phyloP scores from a whole-genome alignment of 1,284 basidiomycete species.

The Megacollybia platyphylla region DNA sequence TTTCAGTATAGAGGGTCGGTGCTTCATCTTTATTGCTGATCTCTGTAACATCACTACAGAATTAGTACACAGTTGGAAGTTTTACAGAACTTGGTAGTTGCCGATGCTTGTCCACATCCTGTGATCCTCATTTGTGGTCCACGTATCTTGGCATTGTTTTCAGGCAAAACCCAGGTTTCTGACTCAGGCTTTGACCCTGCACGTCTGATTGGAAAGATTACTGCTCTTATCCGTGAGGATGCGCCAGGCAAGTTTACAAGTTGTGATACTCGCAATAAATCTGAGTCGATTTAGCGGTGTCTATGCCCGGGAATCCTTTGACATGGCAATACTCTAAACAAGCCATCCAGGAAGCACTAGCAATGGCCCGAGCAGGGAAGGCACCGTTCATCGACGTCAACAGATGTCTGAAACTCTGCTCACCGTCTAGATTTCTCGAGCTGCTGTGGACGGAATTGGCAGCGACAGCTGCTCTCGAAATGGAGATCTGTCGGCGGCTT shows the following conservation, averaged over 20 bases:
- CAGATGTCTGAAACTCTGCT: constrained; percentile 40
- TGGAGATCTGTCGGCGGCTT: constrained; percentile 46
- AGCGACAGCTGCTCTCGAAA: constrained; percentile 33
- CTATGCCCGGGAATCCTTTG: constrained; percentile 9
- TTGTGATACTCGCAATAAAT: too few species aligned
- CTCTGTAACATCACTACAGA: constrained; percentile 17
- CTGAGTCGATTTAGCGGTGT: not conserved
- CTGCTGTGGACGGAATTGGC: constrained; percentile 52
- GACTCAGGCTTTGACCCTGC: not conserved
- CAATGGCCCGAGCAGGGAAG: constrained; percentile 42
- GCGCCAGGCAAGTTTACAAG: constrained; percentile 19
- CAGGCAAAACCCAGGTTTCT: constrained; percentile 16
- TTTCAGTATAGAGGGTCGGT: constrained; percentile 45
- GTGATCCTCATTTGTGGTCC: constrained; percentile 53
- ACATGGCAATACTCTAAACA: constrained; percentile 28
- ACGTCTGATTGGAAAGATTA: constrained; percentile 9
- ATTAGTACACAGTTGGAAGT: constrained; percentile 37
- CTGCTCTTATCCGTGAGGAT: constrained; percentile 23
- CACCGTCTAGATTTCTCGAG: constrained; percentile 47
- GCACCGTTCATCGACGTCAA: constrained; percentile 50
- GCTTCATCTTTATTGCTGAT: constrained; percentile 2
- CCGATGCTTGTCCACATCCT: constrained; percentile 48
- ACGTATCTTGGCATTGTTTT: constrained; percentile 37
- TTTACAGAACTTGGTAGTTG: constrained; percentile 51
- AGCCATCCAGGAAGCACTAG: constrained; percentile 41